Evolutionary conservation across 1,284 basidiomycete genomes (phyloP), one percentile per base, ranked within the genome.

Genomic region (Cutaneotrichosporon sp.): DNA sequence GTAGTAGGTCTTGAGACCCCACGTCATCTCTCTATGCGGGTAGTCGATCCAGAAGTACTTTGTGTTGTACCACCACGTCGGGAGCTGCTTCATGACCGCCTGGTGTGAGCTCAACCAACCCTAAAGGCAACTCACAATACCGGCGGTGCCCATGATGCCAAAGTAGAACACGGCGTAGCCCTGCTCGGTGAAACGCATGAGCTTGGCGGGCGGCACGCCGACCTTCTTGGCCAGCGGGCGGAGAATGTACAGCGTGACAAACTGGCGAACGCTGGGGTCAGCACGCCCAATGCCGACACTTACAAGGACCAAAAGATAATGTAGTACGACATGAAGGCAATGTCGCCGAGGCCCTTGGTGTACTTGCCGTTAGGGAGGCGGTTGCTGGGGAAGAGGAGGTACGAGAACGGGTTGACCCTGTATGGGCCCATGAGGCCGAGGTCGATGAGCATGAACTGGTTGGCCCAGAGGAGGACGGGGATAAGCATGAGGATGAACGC

Each of bases 21-120:
- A 83, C 36, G 82, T 83, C 88, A 98, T 90, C 55, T 88, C 82
- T 84, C 85, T 88, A 68, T 90, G 84, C 23, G 91, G 91, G 67
- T 94, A 94, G 51, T 83, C 84, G 54, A 85, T 79, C 88, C 88
- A 94, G 70, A 90, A 91, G 53, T 85, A 76, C 51, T 87, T 79
- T 0, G 88, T 90, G 43, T 80, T 78, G 75, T 87, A 97, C 89
- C 90, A 97, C 81, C 84, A 91, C 0, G 86, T 91, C 0, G 90
- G 89, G 15, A 92, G 80, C 62, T 83, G 80, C 4, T 78, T 76
- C 94, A 98, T 98, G 64, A 97, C 86, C 57, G 80, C 80, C 87
- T 90, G 65, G 7, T 47, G 53, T 49, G 23, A 48, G 58, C 51
- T 48, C 8, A n/a, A 17, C 2, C 4, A 23, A 5, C 20, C 7